These are phyloP conservation scores for Xanthoparmelia taractica DNA, from an alignment of 495 filamentous ascomycete species.

Conservation along the genomic window DNA sequence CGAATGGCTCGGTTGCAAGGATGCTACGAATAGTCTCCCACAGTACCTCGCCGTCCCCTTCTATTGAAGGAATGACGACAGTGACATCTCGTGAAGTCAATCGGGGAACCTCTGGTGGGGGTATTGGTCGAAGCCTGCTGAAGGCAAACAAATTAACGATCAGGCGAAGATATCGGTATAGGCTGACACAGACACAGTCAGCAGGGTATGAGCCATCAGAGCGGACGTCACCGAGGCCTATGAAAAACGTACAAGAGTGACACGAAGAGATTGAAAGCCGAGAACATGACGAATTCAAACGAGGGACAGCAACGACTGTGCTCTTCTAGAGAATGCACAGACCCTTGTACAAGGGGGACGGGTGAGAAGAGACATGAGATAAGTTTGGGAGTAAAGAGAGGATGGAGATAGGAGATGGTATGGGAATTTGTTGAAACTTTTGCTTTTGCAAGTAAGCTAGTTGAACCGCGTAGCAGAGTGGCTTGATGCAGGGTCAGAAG, in stretches of 20 bases:
- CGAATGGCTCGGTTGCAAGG: conserved; percentile 46
- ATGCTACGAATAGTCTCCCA: conserved; percentile 54
- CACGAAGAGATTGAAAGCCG: conserved; percentile 22
- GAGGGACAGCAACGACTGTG: conserved; percentile 22
- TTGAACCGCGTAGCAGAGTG: conserved; percentile 23
- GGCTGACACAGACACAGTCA: conserved; percentile 28
- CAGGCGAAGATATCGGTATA: conserved; percentile 58
- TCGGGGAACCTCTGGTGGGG: conserved; percentile 52
- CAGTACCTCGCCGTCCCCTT: conserved; percentile 52
- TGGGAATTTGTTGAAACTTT: conserved; percentile 4
- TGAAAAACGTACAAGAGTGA: conserved; percentile 27
- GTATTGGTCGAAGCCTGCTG: conserved; percentile 56
- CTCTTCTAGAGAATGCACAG: conserved; percentile 11
- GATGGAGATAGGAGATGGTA: conserved; percentile 12
- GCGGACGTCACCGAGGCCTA: neutral
- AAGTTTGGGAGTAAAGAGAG: conserved; percentile 13
- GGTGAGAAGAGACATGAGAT: conserved; percentile 17
- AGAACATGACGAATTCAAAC: conserved; percentile 27
- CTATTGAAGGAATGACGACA: conserved; percentile 64
- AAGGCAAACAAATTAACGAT: conserved; percentile 59
- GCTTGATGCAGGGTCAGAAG: conserved; percentile 24
- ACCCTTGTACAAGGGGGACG: conserved; percentile 10
- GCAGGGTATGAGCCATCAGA: neutral
- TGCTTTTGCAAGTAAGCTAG: conserved; percentile 16
- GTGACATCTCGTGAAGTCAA: conserved; percentile 64